phyloP scores from a whole-genome alignment of 495 filamentous ascomycete genomes.

The Penicillium ucsense region DNA sequence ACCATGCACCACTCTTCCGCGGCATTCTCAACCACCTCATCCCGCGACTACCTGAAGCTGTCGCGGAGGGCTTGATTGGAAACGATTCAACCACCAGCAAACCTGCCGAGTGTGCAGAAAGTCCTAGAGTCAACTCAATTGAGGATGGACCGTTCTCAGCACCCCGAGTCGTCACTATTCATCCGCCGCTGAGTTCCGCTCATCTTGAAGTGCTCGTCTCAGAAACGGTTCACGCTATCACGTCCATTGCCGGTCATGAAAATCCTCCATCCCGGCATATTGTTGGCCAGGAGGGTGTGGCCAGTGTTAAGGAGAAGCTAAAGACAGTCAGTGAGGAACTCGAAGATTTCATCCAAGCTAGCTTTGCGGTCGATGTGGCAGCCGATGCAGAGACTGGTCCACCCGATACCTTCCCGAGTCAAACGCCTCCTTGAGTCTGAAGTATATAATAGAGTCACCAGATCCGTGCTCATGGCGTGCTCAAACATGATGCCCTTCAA shows the following conservation, averaged over 20 bases:
- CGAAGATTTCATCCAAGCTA: constrained; percentile 90
- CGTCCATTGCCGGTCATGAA: constrained; percentile 86
- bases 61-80: constrained; percentile 3
- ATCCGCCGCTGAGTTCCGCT: constrained; percentile 54
- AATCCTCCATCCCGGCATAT: constrained; percentile 93
- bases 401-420: constrained; percentile 4
- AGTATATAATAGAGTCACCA: neutral
- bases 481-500: neutral
- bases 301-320: constrained; percentile 87
- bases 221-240: constrained; percentile 87
- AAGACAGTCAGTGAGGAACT: constrained; percentile 94
- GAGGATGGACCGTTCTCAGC: constrained; percentile 33
- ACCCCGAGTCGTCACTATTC: constrained; percentile 56
- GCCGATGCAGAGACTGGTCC: constrained; percentile 23
- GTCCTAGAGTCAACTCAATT: constrained; percentile 20
- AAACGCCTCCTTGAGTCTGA: neutral
- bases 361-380: constrained; percentile 70
- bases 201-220: constrained; percentile 61
- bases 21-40: constrained; percentile 72
- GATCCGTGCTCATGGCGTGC: neutral
- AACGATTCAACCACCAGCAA: constrained; percentile 7
- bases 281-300: constrained; percentile 81
- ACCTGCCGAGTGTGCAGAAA: constrained; percentile 14
- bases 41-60: constrained; percentile 36
- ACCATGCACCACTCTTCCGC: constrained; percentile 69